Conservation (phyloP, 495 filamentous ascomycete genomes). For the Neurospora sp. region DNA sequence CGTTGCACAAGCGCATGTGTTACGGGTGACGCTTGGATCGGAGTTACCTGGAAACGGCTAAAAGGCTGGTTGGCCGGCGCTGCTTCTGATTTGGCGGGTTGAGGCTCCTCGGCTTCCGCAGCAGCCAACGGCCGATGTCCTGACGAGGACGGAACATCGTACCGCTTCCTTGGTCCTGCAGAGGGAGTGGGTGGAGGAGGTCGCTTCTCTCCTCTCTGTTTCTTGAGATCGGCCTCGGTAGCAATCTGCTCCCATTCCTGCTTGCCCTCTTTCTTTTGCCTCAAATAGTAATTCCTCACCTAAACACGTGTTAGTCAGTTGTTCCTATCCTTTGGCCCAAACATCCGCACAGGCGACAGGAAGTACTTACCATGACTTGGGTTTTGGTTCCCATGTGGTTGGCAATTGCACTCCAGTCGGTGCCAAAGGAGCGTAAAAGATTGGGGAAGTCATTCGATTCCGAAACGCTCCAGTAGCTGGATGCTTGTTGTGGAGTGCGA, state of each 20-base stretch:
- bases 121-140: conserved; percentile 44
- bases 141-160: conserved; percentile 45
- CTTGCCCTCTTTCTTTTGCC: conserved; percentile 55
- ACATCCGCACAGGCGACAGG: background rate
- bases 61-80: conserved; percentile 20
- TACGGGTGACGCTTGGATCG: conserved; percentile 22
- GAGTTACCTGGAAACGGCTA: conserved; percentile 33
- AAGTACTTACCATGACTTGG: conserved; percentile 68
- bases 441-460: conserved; percentile 76
- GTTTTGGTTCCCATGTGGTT: conserved; percentile 86
- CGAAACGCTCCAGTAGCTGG: conserved; percentile 96
- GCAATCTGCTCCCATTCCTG: conserved; percentile 61
- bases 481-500: conserved; percentile 52
- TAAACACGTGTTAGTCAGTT: conserved; percentile 29
- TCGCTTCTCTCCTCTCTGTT: conserved; percentile 58
- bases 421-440: conserved; percentile 72
- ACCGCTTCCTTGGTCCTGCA: conserved; percentile 31
- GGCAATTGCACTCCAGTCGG: conserved; percentile 79
- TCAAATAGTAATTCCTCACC: conserved; percentile 88
- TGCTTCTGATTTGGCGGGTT: conserved; percentile 36
- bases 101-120: conserved; percentile 43
- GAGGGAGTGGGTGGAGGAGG: conserved; percentile 58
- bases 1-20: conserved; percentile 16
- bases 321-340: background rate
- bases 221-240: conserved; percentile 59